Percentiles rank a stretch among this genome's conserved stretches.
Conservation (phyloP, 2,329 filamentous ascomycete genomes). For the Rhynchosporium agropyri region DNA sequence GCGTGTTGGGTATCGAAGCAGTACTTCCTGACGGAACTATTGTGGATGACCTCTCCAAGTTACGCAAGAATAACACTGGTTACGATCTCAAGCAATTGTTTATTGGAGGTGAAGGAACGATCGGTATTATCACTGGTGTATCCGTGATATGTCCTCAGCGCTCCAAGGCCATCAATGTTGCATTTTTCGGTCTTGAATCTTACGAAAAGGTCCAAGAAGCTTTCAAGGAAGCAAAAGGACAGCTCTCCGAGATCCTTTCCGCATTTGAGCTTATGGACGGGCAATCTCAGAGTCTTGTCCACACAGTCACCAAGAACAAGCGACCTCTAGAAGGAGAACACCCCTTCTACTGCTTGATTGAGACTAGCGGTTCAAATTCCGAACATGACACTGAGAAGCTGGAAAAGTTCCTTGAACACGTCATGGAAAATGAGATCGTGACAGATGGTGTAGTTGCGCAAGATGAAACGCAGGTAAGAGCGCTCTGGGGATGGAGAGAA, state of each 20-base stretch:
- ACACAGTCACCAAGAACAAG: constrained; percentile 73
- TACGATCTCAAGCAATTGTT: constrained; percentile 98
- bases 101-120: constrained; percentile 92
- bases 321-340: constrained; percentile 80
- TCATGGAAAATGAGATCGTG: constrained; percentile 87
- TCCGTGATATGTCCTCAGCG: constrained; percentile 88
- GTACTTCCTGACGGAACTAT: constrained; percentile 93
- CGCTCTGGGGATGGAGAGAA: constrained; percentile 91
- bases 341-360: constrained; percentile 94
- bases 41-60: constrained; percentile 81
- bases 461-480: constrained; percentile 84
- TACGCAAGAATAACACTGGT: constrained; percentile 98
- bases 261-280: constrained; percentile 98
- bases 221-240: constrained; percentile 84
- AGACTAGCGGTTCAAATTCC: constrained; percentile 91
- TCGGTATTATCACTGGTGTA: constrained; percentile 89
- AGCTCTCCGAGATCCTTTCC: constrained; percentile 92
- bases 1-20: constrained; percentile 86
- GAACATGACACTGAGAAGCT: constrained; percentile 95
- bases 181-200: constrained; percentile 87
- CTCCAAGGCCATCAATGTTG: constrained; percentile 88
- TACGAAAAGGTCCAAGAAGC: constrained; percentile 87
- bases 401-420: constrained; percentile 84
- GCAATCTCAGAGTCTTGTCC: constrained; percentile 76
- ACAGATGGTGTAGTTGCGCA: constrained; percentile 89